Evolutionary conservation across 495 filamentous ascomycete genomes (phyloP).

Genomic region (Penicillium simplicissimum): DNA sequence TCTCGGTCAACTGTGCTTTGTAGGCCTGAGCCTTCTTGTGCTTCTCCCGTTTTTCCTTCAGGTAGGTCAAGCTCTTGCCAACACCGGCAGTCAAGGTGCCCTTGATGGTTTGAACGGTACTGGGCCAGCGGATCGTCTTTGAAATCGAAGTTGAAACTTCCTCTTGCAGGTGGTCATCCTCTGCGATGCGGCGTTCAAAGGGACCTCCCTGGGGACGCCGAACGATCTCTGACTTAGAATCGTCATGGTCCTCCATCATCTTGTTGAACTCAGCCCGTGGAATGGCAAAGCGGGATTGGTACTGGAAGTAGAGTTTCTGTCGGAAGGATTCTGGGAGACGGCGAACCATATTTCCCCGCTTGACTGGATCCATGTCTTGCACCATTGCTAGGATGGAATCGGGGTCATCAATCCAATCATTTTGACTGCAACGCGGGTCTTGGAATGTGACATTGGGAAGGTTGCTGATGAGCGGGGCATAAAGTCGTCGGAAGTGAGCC

Average conservation of each 20-base stretch:
- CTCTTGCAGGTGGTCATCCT: constrained; percentile 61
- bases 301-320: constrained; percentile 87
- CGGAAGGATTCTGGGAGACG: constrained; percentile 87
- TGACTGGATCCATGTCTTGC: constrained; percentile 90
- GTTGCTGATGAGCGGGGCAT: constrained; percentile 82
- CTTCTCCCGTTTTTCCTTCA: constrained; percentile 82
- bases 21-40: constrained; percentile 38
- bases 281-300: constrained; percentile 85
- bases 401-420: constrained; percentile 67
- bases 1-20: constrained; percentile 5
- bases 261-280: constrained; percentile 79
- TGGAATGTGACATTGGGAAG: constrained; percentile 85
- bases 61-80: constrained; percentile 67
- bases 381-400: constrained; percentile 59
- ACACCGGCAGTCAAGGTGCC: constrained; percentile 74
- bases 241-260: constrained; percentile 72
- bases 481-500: constrained; percentile 84
- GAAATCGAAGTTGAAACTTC: constrained; percentile 74
- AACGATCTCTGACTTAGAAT: constrained; percentile 66
- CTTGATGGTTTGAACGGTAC: constrained; percentile 81
- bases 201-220: constrained; percentile 73
- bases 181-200: constrained; percentile 84
- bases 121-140: constrained; percentile 88
- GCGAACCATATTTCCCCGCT: constrained; percentile 93
- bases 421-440: constrained; percentile 61